phyloP scores from a whole-genome alignment of 345 rosid species.

The Aquilaria sinensis region DNA sequence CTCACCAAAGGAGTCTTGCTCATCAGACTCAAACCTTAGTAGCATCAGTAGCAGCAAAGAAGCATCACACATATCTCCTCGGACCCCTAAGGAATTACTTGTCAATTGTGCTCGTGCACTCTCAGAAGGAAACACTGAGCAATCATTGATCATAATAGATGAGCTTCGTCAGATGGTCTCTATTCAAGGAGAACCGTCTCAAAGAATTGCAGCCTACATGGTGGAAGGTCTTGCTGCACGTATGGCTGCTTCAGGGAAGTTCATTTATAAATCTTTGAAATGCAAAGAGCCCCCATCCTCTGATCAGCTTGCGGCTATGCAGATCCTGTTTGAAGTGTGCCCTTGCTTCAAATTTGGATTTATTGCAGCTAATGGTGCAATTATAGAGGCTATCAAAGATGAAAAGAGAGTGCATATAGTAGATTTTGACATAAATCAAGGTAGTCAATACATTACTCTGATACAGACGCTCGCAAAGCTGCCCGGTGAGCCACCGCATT shows the following conservation, averaged over 20 bases:
- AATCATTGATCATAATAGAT: constrained; percentile 58
- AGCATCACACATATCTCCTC: constrained; percentile 42
- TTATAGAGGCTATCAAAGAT: constrained; percentile 64
- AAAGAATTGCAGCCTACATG: constrained; percentile 97
- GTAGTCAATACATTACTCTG: constrained; percentile 86
- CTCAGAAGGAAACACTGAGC: constrained; percentile 58
- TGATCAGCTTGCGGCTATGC: constrained; percentile 98
- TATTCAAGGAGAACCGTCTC: constrained; percentile 90
- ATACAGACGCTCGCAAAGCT: constrained; percentile 55
- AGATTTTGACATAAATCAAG: constrained; percentile 94
- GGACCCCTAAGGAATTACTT: constrained; percentile 65
- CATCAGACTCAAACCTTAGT: constrained; percentile 71
- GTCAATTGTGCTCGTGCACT: constrained; percentile 66
- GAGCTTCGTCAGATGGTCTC: constrained; percentile 78
- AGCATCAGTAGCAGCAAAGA: constrained; percentile 54
- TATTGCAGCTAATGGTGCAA: constrained; percentile 86
- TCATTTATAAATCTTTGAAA: constrained; percentile 74
- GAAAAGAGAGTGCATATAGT: constrained; percentile 75
- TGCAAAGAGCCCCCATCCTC: constrained; percentile 97
- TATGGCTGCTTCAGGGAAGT: constrained; percentile 86
- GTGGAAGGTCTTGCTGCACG: constrained; percentile 97
- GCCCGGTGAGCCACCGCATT: constrained; percentile 40
- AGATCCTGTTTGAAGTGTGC: constrained; percentile 91
- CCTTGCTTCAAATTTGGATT: constrained; percentile 97
- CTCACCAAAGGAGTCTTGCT: constrained; percentile 79